Conservation (phyloP, 176 grass and related monocot genomes). For the Saccharum spontaneum region DNA sequence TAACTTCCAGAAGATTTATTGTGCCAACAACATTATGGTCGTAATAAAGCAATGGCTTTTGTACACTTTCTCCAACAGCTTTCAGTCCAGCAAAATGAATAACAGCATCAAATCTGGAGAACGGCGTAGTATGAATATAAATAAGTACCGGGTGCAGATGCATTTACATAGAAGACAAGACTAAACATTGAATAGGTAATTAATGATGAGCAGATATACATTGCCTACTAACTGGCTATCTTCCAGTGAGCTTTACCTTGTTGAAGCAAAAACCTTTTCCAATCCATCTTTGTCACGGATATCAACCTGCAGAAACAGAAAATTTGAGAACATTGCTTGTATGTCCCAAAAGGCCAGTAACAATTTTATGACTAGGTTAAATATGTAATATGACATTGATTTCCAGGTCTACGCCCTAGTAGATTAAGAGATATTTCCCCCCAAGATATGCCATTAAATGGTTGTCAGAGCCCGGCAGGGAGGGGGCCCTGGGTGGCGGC, state of each 20-base stretch:
- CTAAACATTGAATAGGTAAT: constrained; percentile 27
- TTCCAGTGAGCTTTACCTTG: constrained; percentile 52
- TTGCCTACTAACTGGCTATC: not conserved
- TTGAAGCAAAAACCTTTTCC: constrained; percentile 70
- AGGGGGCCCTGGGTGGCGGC: too few species aligned
- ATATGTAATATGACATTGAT: not conserved
- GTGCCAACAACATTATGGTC: constrained; percentile 83
- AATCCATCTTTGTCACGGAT: constrained; percentile 75
- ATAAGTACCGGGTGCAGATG: not conserved
- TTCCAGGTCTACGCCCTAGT: not conserved
- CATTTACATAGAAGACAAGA: constrained; percentile 16
- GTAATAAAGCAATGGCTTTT: constrained; percentile 95
- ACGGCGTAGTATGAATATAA: constrained; percentile 14
- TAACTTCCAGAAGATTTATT: constrained; percentile 94
- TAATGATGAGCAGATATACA: constrained; percentile 16
- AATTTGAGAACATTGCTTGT: not conserved
- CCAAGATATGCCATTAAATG: not conserved
- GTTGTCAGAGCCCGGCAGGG: not conserved
- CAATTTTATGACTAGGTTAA: constrained; percentile 12
- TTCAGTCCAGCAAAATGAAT: constrained; percentile 96
- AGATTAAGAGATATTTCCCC: not conserved
- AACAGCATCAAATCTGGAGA: constrained; percentile 89
- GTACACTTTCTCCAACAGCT: constrained; percentile 93
- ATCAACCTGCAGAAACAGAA: constrained; percentile 72
- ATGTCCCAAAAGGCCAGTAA: not conserved